Evolutionary conservation across 1,284 basidiomycete genomes (phyloP).

Genomic region (Trametes hirsuta): DNA sequence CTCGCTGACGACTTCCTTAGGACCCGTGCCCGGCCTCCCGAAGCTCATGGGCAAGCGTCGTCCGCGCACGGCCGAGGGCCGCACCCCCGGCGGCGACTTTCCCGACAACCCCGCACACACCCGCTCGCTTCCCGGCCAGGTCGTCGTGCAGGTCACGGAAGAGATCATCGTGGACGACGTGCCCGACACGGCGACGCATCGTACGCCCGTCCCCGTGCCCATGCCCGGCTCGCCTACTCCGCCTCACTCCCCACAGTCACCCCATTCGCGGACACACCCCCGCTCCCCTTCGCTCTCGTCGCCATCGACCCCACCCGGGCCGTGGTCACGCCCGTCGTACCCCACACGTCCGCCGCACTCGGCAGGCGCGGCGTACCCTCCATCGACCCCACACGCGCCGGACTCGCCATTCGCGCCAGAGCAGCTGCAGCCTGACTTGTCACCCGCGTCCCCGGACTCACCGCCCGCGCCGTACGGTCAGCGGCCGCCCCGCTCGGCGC

Average conservation of each 20-base stretch:
- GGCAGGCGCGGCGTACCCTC: constrained; percentile 5
- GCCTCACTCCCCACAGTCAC: background rate
- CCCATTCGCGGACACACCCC: background rate
- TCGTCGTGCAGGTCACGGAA: constrained; percentile 25
- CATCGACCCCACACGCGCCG: background rate
- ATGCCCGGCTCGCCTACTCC: background rate
- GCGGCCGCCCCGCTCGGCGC: background rate
- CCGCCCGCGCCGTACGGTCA: background rate
- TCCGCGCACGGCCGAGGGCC: constrained; percentile 9
- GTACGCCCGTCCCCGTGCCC: background rate
- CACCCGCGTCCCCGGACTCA: background rate
- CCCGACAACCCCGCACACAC: constrained; percentile 4
- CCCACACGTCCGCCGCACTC: constrained; percentile 11
- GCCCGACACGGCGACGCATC: background rate
- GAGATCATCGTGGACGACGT: constrained; percentile 18
- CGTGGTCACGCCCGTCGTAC: background rate
- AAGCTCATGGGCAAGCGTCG: constrained; percentile 9
- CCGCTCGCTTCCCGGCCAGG: constrained; percentile 21
- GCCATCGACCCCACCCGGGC: background rate
- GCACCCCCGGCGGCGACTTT: background rate
- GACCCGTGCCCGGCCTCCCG: background rate
- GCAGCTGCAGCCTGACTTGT: no score
- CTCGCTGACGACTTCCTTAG: constrained; percentile 1
- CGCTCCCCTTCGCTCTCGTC: background rate
- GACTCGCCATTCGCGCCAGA: background rate